Percentiles rank a stretch among this genome's conserved stretches.
These are phyloP conservation scores for Podospora australis DNA, from an alignment of 495 filamentous ascomycete genomes.

Conservation along the genomic window DNA sequence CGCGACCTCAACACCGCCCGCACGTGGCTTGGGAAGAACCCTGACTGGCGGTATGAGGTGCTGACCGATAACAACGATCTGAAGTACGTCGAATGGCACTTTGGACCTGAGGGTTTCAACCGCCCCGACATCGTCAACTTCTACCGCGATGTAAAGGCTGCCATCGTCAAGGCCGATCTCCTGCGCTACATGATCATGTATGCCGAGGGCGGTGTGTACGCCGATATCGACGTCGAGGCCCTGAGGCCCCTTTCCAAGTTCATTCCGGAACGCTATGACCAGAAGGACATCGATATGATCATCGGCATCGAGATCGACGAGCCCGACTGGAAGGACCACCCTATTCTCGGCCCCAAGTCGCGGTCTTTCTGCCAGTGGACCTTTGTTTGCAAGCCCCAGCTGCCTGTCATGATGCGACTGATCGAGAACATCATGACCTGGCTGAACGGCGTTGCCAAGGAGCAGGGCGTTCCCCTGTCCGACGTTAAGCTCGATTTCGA, in stretches of 20 bases:
- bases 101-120: conserved; percentile 50
- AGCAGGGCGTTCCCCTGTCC: conserved; percentile 46
- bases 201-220: conserved; percentile 51
- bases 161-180: conserved; percentile 56
- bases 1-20: conserved; percentile 46
- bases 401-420: conserved; percentile 56
- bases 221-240: conserved; percentile 53
- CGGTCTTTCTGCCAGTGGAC: conserved; percentile 66
- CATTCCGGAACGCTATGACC: conserved; percentile 44
- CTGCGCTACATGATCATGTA: conserved; percentile 54
- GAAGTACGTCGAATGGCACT: conserved; percentile 54
- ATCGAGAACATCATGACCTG: conserved; percentile 55
- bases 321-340: conserved; percentile 52
- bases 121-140: conserved; percentile 54
- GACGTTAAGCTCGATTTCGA: conserved; percentile 58
- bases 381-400: conserved; percentile 55
- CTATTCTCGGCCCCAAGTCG: conserved; percentile 55
- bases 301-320: conserved; percentile 62
- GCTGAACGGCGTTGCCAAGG: conserved; percentile 47
- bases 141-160: conserved; percentile 49
- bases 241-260: conserved; percentile 43
- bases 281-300: conserved; percentile 51
- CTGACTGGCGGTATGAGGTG: conserved; percentile 55
- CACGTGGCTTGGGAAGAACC: conserved; percentile 55
- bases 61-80: conserved; percentile 56